Conservation (phyloP, 225 moss, liverwort and hornwort genomes). For the Sphagnum tenellum region DNA sequence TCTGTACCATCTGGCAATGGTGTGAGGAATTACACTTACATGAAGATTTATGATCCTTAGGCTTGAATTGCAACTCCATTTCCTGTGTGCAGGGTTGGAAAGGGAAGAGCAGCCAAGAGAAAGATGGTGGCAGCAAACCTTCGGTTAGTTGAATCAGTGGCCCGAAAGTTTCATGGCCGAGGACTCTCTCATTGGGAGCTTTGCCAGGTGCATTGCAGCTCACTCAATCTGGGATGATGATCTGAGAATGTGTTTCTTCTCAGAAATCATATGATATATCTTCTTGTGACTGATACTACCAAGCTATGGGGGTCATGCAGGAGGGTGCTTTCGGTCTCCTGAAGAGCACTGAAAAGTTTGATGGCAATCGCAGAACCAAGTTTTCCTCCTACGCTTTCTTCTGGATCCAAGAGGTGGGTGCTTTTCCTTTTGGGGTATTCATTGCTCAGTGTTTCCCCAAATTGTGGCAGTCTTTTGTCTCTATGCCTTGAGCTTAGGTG, state of each 20-base stretch:
- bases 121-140: conserved; percentile 92
- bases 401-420: conserved; percentile 64
- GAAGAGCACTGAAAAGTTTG: conserved; percentile 76
- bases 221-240: not conserved
- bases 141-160: conserved; percentile 74
- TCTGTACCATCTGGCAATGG: not conserved
- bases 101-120: conserved; percentile 89
- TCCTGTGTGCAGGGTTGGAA: conserved; percentile 50
- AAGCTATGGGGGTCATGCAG: conserved; percentile 6
- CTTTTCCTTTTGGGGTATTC: not conserved
- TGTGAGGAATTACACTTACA: too few species aligned
- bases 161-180: conserved; percentile 67
- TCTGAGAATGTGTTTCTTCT: too few species aligned
- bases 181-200: conserved; percentile 88
- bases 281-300: too few species aligned
- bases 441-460: not conserved
- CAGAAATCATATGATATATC: too few species aligned
- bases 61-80: too few species aligned
- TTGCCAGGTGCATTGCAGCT: conserved; percentile 38
- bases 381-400: conserved; percentile 86
- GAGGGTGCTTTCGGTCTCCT: conserved; percentile 76
- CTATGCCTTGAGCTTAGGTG: too few species aligned
- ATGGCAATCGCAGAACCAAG: conserved; percentile 63
- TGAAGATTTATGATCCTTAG: too few species aligned
- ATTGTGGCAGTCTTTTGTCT: not conserved